These are phyloP conservation scores for Clarireedia hainanense DNA, from an alignment of 2,329 filamentous ascomycete species.

Conservation along the genomic window DNA sequence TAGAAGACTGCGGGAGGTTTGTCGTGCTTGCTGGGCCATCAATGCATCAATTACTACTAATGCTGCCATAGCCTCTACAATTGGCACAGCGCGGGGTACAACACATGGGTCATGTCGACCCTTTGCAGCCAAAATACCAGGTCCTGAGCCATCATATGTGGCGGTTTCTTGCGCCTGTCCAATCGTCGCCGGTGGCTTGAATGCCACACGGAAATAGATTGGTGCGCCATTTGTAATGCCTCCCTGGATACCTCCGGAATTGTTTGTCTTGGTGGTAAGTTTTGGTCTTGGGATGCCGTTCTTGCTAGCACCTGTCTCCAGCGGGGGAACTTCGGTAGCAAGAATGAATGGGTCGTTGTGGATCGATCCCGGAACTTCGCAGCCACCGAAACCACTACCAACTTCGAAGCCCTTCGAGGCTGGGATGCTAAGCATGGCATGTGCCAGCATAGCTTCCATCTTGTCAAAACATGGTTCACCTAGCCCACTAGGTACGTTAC, in stretches of 20 bases:
- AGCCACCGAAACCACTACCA: constrained; percentile 84
- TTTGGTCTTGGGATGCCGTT: constrained; percentile 46
- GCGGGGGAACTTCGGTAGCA: constrained; percentile 36
- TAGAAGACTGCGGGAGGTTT: constrained; percentile 38
- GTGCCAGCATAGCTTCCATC: constrained; percentile 81
- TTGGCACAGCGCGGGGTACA: constrained; percentile 70
- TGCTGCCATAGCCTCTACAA: constrained; percentile 87
- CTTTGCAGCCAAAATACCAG: constrained; percentile 81
- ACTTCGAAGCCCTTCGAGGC: constrained; percentile 95
- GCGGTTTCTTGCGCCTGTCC: constrained; percentile 79
- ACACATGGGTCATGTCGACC: constrained; percentile 92
- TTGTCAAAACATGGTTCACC: constrained; percentile 96
- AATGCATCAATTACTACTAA: constrained; percentile 82
- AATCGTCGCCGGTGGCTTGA: constrained; percentile 94
- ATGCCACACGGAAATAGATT: constrained; percentile 90
- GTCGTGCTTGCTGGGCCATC: constrained; percentile 66
- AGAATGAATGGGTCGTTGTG: constrained; percentile 84
- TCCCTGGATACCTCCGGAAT: constrained; percentile 90
- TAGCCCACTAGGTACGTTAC: constrained; percentile 74
- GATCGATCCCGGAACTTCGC: constrained; percentile 75
- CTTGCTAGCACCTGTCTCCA: constrained; percentile 38
- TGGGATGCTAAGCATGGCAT: constrained; percentile 92
- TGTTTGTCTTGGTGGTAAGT: constrained; percentile 85
- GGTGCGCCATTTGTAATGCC: constrained; percentile 90
- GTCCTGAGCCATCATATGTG: constrained; percentile 61